These are phyloP conservation scores for Haberlea rhodopensis DNA, from an alignment of 257 asterid species.

Conservation along the genomic window DNA sequence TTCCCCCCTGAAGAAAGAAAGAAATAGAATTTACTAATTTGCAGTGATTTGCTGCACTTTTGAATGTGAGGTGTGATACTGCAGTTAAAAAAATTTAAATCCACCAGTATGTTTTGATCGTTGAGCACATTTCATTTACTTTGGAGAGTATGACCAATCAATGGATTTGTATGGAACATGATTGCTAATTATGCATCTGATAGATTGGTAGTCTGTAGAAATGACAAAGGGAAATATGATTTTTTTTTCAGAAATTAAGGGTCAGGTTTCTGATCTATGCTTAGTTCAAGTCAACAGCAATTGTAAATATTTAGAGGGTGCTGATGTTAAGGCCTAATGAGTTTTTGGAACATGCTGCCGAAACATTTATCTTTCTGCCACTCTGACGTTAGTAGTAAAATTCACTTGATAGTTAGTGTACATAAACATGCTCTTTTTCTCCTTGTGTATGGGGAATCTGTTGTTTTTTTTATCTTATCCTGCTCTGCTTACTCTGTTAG, in stretches of 20 bases:
- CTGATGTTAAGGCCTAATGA: no score
- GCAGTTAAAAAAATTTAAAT: neutral
- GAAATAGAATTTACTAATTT: no score
- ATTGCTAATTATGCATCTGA: neutral
- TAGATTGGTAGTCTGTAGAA: neutral
- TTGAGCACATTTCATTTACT: neutral
- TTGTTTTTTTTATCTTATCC: constrained; percentile 15
- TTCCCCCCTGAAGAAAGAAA: neutral
- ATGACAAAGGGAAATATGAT: neutral
- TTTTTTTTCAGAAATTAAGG: no score
- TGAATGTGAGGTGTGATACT: neutral
- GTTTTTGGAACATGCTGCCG: neutral
- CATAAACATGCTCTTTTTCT: neutral
- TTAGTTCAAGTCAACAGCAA: neutral
- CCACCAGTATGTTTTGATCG: neutral
- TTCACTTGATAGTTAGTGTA: neutral
- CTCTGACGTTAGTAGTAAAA: neutral
- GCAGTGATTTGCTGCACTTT: neutral
- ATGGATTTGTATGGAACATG: neutral
- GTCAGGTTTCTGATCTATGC: neutral
- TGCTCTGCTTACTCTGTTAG: constrained; percentile 44
- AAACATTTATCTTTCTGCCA: neutral
- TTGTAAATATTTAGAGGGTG: no score
- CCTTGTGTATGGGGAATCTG: neutral
- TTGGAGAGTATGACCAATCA: neutral